Evolutionary conservation across 257 asterid genomes (phyloP).

Genomic region (Capsicum chinense): DNA sequence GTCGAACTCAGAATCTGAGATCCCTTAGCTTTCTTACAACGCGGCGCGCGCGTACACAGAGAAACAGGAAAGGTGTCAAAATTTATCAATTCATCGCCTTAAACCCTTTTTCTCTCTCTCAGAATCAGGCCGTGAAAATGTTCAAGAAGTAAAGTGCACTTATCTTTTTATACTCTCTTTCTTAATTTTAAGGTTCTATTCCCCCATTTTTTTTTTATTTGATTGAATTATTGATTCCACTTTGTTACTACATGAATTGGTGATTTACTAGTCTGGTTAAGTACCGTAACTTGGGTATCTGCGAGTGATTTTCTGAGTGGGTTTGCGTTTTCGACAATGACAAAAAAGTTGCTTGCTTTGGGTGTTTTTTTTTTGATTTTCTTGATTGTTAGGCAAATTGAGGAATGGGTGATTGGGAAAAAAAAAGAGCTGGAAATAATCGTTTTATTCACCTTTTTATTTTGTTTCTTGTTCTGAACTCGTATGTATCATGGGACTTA

Average conservation of each 20-base stretch:
- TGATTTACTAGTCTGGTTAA: background rate
- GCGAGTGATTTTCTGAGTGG: background rate
- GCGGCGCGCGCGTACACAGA: too few species aligned
- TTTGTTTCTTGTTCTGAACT: background rate
- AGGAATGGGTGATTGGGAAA: background rate
- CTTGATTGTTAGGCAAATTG: background rate
- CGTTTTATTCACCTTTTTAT: background rate
- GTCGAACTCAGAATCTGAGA: background rate
- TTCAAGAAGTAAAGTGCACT: slow-evolving; percentile 67
- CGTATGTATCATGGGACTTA: background rate
- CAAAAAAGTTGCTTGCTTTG: background rate
- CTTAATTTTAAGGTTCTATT: background rate
- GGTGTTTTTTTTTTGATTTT: background rate
- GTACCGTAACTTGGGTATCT: background rate
- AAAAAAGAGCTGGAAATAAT: background rate
- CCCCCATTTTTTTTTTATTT: background rate
- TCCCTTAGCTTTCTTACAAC: slow-evolving; percentile 1
- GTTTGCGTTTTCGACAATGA: slow-evolving; percentile 2
- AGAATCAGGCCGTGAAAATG: slow-evolving; percentile 45
- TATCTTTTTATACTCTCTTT: background rate
- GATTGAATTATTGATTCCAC: background rate
- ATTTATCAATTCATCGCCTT: slow-evolving; percentile 22
- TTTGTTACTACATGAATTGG: background rate
- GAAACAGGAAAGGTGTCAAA: too few species aligned
- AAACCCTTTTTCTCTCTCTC: slow-evolving; percentile 39